Percentiles rank a stretch among this genome's conserved stretches.
phyloP scores from a whole-genome alignment of 305 asterid species.

The Ajuga reptans region DNA sequence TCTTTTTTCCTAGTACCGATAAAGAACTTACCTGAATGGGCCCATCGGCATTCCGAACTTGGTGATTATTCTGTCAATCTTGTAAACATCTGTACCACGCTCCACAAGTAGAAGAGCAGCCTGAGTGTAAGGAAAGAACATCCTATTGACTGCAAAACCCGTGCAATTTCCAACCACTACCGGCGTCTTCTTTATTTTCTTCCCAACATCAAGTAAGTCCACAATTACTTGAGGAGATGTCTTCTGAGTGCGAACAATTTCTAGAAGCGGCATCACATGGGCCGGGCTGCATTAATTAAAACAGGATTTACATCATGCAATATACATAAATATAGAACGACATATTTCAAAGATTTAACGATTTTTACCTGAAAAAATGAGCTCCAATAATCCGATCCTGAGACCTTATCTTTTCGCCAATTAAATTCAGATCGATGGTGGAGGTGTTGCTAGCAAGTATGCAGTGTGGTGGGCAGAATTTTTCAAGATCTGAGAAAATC shows the following conservation, averaged over 20 bases:
- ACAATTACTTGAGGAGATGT: conserved; percentile 89
- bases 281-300: conserved; percentile 68
- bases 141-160: conserved; percentile 92
- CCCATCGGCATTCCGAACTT: conserved; percentile 99
- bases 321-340: neutral
- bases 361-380: conserved; percentile 83
- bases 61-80: conserved; percentile 64
- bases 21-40: conserved; percentile 71
- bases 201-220: conserved; percentile 82
- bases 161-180: conserved; percentile 98
- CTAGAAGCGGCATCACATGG: conserved; percentile 97
- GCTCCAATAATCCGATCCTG: conserved; percentile 92
- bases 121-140: conserved; percentile 97
- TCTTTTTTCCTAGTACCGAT: neutral
- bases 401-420: conserved; percentile 79
- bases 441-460: conserved; percentile 94
- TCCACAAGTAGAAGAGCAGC: conserved; percentile 89
- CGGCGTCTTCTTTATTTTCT: conserved; percentile 89
- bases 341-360: neutral
- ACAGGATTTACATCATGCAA: neutral
- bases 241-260: conserved; percentile 81
- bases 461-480: conserved; percentile 85
- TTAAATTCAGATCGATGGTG: conserved; percentile 81
- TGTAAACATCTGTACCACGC: conserved; percentile 71
- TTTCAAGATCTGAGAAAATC: conserved; percentile 84